These are phyloP conservation scores for Cymbopogon flexuosus DNA, from an alignment of 202 grass and related monocot genomes.

Conservation along the genomic window DNA sequence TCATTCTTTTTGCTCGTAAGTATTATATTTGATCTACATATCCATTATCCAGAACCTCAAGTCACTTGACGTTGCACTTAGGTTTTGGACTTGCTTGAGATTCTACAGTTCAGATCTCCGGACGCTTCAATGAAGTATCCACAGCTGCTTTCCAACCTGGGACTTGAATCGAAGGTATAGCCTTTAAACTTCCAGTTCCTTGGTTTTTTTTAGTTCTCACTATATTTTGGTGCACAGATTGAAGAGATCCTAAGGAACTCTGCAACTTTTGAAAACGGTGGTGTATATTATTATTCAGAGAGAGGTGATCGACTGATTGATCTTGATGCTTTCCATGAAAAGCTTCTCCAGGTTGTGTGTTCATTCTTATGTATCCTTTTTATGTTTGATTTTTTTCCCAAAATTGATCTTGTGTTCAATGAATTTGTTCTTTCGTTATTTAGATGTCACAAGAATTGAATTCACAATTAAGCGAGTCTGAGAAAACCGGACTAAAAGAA, in stretches of 20 bases:
- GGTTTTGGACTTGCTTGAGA: slow-evolving; percentile 86
- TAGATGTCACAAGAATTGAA: slow-evolving; percentile 58
- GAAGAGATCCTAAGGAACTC: slow-evolving; percentile 65
- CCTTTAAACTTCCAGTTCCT: neutral
- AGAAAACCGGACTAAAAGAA: slow-evolving; percentile 69
- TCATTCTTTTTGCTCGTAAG: neutral
- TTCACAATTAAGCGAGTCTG: slow-evolving; percentile 48
- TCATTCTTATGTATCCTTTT: slow-evolving; percentile 21
- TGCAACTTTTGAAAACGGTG: slow-evolving; percentile 61
- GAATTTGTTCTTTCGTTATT: slow-evolving; percentile 17
- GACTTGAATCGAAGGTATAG: slow-evolving; percentile 58
- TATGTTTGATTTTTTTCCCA: neutral
- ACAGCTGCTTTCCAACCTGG: slow-evolving; percentile 52
- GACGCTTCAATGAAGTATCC: slow-evolving; percentile 64
- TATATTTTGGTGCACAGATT: slow-evolving; percentile 43
- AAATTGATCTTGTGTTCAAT: slow-evolving; percentile 12
- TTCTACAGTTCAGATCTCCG: slow-evolving; percentile 79
- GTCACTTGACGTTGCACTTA: slow-evolving; percentile 32
- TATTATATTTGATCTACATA: slow-evolving; percentile 11
- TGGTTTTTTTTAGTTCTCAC: slow-evolving; percentile 20
- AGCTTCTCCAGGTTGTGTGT: slow-evolving; percentile 68
- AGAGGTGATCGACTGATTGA: slow-evolving; percentile 87
- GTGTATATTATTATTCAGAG: slow-evolving; percentile 94
- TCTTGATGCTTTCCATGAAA: slow-evolving; percentile 75
- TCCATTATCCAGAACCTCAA: neutral